Conservation (phyloP, 768 basidiomycete genomes). For the Trametes cinnabarina region DNA sequence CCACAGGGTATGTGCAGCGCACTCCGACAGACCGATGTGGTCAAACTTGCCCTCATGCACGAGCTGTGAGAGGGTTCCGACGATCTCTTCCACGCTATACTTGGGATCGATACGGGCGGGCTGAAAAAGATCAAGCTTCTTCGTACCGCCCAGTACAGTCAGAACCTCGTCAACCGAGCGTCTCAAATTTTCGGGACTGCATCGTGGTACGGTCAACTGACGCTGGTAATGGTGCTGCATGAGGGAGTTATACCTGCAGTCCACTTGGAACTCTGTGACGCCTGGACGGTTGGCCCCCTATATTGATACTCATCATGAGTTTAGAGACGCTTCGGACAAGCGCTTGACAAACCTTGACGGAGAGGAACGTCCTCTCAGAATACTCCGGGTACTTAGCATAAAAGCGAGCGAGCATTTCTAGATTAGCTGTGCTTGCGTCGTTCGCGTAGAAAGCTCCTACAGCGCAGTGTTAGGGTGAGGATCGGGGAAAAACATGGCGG, state of each 20-base stretch:
- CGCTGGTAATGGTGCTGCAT: background rate
- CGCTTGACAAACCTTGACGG: constrained; percentile 40
- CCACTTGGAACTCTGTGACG: background rate
- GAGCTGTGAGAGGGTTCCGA: constrained; percentile 40
- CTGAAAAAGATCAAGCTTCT: constrained; percentile 60
- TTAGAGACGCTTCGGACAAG: background rate
- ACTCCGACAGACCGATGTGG: constrained; percentile 59
- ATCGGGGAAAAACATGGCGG: no score
- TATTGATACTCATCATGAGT: background rate
- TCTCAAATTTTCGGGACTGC: constrained; percentile 37
- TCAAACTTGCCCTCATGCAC: constrained; percentile 54
- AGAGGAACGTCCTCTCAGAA: constrained; percentile 44
- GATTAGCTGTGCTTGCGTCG: constrained; percentile 39
- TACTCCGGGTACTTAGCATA: constrained; percentile 44
- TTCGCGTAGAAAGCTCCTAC: constrained; percentile 59
- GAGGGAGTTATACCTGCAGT: background rate
- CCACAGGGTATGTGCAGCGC: constrained; percentile 44
- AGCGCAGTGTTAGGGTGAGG: background rate
- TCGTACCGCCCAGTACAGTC: constrained; percentile 45
- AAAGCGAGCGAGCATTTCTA: constrained; percentile 49
- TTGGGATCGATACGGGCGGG: constrained; percentile 45
- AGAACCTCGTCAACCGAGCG: constrained; percentile 45
- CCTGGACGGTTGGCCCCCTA: background rate
- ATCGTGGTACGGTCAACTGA: background rate
- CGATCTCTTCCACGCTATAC: constrained; percentile 34